phyloP scores from a whole-genome alignment of 371 early-diverging fungal species.

The Mortierella sp. region DNA sequence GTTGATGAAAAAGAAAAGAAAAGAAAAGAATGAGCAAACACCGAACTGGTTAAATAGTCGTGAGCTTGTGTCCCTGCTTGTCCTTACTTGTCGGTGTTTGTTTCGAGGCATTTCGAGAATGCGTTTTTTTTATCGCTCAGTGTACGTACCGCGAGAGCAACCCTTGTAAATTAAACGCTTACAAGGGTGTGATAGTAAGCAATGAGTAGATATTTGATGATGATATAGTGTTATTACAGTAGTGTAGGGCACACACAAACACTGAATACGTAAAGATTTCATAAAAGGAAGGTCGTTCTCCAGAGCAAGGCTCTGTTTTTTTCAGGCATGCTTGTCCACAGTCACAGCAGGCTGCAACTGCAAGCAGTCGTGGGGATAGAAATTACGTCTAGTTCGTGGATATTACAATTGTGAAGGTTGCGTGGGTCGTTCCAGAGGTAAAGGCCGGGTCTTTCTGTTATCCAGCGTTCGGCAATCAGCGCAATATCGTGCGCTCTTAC shows the following conservation, averaged over 20 bases:
- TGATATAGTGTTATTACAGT: too few relatives aligned
- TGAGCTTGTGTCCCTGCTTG: too few relatives aligned
- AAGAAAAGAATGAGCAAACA: neutral
- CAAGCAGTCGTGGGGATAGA: neutral
- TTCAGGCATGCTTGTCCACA: neutral
- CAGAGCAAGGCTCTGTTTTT: too few relatives aligned
- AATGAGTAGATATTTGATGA: too few relatives aligned
- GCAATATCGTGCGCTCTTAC: neutral
- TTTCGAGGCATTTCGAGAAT: neutral
- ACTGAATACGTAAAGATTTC: too few relatives aligned
- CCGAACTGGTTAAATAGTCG: neutral
- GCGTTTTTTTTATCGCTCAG: neutral
- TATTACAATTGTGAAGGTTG: neutral
- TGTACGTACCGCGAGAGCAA: too few relatives aligned
- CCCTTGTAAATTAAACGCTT: too few relatives aligned
- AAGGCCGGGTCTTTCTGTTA: neutral
- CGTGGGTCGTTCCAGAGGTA: neutral
- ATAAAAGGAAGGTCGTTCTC: too few relatives aligned
- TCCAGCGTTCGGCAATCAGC: too few relatives aligned
- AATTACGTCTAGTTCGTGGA: neutral
- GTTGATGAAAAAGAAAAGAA: constrained; percentile 9
- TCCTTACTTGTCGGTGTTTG: too few relatives aligned
- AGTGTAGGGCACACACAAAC: too few relatives aligned
- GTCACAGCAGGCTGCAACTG: neutral
- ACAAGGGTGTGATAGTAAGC: too few relatives aligned